These are phyloP conservation scores for Botryobasidium botryosum DNA, from an alignment of 768 basidiomycete species.

Conservation along the genomic window DNA sequence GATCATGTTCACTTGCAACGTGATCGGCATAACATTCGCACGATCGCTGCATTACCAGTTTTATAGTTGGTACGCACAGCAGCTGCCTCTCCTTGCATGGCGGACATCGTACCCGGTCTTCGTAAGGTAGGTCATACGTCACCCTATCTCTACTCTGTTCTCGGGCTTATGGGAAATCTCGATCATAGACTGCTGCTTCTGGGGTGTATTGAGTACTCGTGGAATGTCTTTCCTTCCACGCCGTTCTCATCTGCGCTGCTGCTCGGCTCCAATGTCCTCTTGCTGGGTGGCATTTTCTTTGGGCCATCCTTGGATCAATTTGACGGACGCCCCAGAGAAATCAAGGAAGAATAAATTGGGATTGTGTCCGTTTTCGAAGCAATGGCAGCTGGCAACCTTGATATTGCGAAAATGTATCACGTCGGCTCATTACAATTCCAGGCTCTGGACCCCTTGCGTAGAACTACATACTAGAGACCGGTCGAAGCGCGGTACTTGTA, in stretches of 20 bases:
- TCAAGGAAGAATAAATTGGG: too few relatives aligned
- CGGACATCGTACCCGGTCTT: constrained; percentile 45
- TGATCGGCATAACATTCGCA: constrained; percentile 83
- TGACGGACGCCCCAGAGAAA: too few relatives aligned
- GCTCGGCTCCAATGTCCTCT: constrained; percentile 30
- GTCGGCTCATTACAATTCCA: too few relatives aligned
- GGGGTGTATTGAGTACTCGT: constrained; percentile 57
- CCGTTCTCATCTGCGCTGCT: constrained; percentile 41
- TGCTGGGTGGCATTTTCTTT: constrained; percentile 40
- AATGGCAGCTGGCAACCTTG: too few relatives aligned
- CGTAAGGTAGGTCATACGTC: constrained; percentile 35
- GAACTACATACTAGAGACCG: too few relatives aligned
- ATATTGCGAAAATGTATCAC: too few relatives aligned
- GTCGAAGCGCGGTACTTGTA: too few relatives aligned
- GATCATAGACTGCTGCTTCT: constrained; percentile 40
- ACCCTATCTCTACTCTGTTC: too few relatives aligned
- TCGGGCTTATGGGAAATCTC: constrained; percentile 7
- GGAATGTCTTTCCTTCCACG: constrained; percentile 81
- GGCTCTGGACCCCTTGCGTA: too few relatives aligned
- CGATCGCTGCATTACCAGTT: constrained; percentile 97
- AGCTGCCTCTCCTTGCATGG: constrained; percentile 70
- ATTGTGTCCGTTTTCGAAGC: too few relatives aligned
- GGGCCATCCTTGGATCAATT: too few relatives aligned
- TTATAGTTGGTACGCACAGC: constrained; percentile 92
- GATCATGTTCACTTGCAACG: constrained; percentile 75